Evolutionary conservation across 768 basidiomycete genomes (phyloP).

Genomic region (Phallus indusiatus): DNA sequence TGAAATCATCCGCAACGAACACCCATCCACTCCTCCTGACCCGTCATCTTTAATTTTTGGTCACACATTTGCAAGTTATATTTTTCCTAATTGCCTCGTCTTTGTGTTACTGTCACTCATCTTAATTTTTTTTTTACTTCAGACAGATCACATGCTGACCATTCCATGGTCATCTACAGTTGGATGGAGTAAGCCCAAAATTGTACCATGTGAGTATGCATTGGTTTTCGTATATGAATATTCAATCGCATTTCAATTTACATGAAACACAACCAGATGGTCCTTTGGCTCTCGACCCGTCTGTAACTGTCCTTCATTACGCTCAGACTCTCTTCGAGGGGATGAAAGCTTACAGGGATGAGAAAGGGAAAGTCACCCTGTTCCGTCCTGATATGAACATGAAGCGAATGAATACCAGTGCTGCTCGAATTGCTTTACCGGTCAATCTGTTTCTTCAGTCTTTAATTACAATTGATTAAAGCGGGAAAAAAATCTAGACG

Average conservation of each 20-base stretch:
- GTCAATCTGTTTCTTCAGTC: slow-evolving; percentile 32
- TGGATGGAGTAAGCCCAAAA: slow-evolving; percentile 80
- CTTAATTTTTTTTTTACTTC: slow-evolving; percentile 19
- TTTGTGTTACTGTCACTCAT: slow-evolving; percentile 1
- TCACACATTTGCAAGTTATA: slow-evolving; percentile 60
- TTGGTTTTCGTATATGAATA: background rate
- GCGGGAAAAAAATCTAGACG: slow-evolving; percentile 31
- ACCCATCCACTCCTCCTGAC: slow-evolving; percentile 54
- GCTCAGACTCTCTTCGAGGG: slow-evolving; percentile 89
- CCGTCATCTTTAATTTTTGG: slow-evolving; percentile 72
- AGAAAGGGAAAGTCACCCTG: slow-evolving; percentile 62
- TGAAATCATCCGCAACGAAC: slow-evolving; percentile 35
- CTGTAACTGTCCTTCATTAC: slow-evolving; percentile 83
- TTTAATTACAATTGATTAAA: slow-evolving; percentile 4
- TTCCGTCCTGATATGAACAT: slow-evolving; percentile 98
- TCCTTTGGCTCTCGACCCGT: slow-evolving; percentile 66
- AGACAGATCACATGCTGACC: slow-evolving; percentile 82
- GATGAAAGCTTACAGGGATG: slow-evolving; percentile 84
- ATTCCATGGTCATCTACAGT: slow-evolving; percentile 56
- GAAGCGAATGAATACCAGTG: slow-evolving; percentile 87
- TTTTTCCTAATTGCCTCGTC: background rate
- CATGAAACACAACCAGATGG: slow-evolving; percentile 38
- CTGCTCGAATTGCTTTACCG: slow-evolving; percentile 66
- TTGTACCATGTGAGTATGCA: slow-evolving; percentile 62
- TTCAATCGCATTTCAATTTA: background rate